Evolutionary conservation across 1,284 basidiomycete genomes (phyloP).

Genomic region (Inonotus obliquus): DNA sequence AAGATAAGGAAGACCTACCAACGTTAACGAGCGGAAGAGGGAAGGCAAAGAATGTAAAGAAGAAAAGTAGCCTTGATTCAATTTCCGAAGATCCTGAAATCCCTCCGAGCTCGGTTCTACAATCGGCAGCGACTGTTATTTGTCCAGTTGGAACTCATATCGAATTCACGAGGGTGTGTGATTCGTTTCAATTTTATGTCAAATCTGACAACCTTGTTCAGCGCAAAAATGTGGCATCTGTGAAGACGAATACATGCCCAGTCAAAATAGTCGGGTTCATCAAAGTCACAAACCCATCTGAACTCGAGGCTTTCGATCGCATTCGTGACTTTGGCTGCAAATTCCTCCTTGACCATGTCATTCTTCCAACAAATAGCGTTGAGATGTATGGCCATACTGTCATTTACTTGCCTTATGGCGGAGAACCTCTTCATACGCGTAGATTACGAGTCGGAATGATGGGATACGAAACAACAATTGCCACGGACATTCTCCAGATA

Average conservation of each 20-base stretch:
- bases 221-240: neutral
- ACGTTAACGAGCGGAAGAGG: neutral
- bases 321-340: neutral
- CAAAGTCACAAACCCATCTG: neutral
- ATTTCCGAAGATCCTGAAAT: neutral
- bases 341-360: neutral
- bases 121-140: neutral
- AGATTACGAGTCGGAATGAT: neutral
- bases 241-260: neutral
- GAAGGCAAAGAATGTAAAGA: neutral
- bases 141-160: neutral
- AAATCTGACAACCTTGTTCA: neutral
- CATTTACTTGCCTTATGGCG: neutral
- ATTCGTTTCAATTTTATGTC: neutral
- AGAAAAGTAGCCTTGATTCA: neutral
- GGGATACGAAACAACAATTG: neutral
- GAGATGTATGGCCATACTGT: neutral
- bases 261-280: neutral
- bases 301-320: neutral
- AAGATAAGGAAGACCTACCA: neutral
- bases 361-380: neutral
- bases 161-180: neutral
- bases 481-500: neutral
- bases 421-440: neutral
- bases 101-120: neutral